phyloP scores from a whole-genome alignment of 2,329 filamentous ascomycete genomes.

The Fusarium albidum region DNA sequence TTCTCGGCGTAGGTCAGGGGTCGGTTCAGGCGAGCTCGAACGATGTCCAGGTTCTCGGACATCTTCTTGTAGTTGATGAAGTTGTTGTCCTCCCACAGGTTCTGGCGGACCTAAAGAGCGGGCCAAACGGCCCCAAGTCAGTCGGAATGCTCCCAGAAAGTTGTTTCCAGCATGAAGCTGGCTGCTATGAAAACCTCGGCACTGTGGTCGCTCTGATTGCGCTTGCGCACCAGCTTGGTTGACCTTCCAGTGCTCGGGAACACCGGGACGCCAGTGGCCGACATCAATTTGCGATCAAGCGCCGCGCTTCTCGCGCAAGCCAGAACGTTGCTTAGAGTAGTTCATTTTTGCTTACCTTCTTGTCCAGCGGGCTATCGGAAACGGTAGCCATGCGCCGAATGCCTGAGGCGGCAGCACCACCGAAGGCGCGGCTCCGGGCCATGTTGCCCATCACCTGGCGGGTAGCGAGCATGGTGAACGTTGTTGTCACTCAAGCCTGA shows the following conservation, averaged over 20 bases:
- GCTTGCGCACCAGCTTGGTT: neutral
- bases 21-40: constrained; percentile 87
- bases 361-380: constrained; percentile 84
- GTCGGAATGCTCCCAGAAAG: constrained; percentile 5
- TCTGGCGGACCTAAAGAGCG: constrained; percentile 77
- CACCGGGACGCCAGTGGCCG: constrained; percentile 15
- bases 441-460: constrained; percentile 73
- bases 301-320: neutral
- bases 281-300: constrained; percentile 3
- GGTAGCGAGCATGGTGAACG: constrained; percentile 71
- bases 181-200: neutral
- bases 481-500: constrained; percentile 22
- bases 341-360: constrained; percentile 70
- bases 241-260: constrained; percentile 1
- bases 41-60: constrained; percentile 94
- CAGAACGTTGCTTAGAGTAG: neutral
- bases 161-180: neutral
- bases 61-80: constrained; percentile 99
- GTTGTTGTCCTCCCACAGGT: constrained; percentile 94
- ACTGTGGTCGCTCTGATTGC: neutral
- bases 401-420: constrained; percentile 67
- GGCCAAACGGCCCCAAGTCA: constrained; percentile 23
- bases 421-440: constrained; percentile 67
- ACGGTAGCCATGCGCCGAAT: constrained; percentile 83
- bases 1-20: constrained; percentile 97